Evolutionary conservation across 2,329 filamentous ascomycete species (phyloP).

Genomic region (Aspergillus aculeatus): DNA sequence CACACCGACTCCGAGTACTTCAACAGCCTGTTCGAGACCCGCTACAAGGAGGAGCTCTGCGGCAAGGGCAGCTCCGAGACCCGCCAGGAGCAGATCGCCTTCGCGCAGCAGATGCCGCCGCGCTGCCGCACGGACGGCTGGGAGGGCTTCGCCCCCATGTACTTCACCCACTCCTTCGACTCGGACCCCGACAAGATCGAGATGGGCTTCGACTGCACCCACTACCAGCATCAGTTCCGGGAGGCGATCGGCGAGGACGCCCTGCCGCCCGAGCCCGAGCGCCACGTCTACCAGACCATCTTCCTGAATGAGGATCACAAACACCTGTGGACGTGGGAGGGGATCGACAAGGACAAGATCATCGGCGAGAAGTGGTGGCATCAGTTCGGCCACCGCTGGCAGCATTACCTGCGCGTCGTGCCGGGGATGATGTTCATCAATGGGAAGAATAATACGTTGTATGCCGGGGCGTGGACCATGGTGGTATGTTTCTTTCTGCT

Average conservation of each 20-base stretch:
- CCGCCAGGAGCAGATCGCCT: slow-evolving; percentile 47
- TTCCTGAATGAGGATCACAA: slow-evolving; percentile 59
- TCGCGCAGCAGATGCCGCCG: slow-evolving; percentile 44
- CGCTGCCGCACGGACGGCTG: slow-evolving; percentile 36
- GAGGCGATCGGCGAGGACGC: slow-evolving; percentile 30
- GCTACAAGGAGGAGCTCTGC: slow-evolving; percentile 52
- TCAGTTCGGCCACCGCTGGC: slow-evolving; percentile 60
- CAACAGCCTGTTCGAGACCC: slow-evolving; percentile 57
- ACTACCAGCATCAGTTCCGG: slow-evolving; percentile 72
- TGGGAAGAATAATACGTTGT: slow-evolving; percentile 61
- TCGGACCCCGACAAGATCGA: slow-evolving; percentile 55
- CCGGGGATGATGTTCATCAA: slow-evolving; percentile 72
- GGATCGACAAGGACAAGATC: slow-evolving; percentile 57
- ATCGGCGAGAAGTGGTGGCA: slow-evolving; percentile 63
- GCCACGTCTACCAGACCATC: slow-evolving; percentile 69
- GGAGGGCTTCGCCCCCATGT: slow-evolving; percentile 57
- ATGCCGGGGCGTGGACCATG: slow-evolving; percentile 67
- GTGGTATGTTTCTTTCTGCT: slow-evolving; percentile 50
- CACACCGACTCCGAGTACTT: slow-evolving; percentile 60
- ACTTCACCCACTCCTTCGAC: slow-evolving; percentile 58
- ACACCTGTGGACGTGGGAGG: slow-evolving; percentile 57
- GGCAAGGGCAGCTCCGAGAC: slow-evolving; percentile 45
- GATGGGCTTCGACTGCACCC: slow-evolving; percentile 71
- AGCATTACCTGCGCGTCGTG: slow-evolving; percentile 62
- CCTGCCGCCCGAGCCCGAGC: slow-evolving; percentile 46